Conservation (phyloP, 2,329 filamentous ascomycete genomes). For the Claviceps monticola region DNA sequence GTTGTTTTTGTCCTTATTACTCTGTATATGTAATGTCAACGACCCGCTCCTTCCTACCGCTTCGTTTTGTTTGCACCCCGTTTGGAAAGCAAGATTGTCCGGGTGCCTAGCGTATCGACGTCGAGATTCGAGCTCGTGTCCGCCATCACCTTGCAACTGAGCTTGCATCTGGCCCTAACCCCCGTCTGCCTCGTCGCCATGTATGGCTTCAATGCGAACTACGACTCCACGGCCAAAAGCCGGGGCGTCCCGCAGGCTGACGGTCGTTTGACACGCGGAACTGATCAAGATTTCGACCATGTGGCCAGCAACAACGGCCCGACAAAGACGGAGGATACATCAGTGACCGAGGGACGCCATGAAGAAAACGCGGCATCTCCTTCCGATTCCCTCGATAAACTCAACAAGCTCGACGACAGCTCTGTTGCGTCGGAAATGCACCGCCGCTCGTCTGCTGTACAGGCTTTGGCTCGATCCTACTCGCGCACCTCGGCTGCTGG, state of each 20-base stretch:
- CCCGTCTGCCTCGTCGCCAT: constrained; percentile 4
- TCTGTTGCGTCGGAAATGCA: constrained; percentile 27
- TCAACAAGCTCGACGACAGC: constrained; percentile 9
- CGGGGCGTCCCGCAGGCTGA: constrained; percentile 23
- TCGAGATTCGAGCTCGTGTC: neutral
- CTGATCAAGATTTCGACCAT: constrained; percentile 12
- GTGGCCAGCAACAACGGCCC: constrained; percentile 14
- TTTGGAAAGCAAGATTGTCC: neutral
- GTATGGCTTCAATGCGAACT: constrained; percentile 24
- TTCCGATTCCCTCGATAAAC: constrained; percentile 16
- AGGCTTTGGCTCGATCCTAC: constrained; percentile 41
- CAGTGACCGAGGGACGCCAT: constrained; percentile 22
- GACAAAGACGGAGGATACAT: constrained; percentile 22
- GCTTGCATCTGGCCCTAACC: neutral
- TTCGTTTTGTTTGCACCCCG: too few relatives aligned
- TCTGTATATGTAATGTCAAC: too few relatives aligned
- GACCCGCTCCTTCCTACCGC: too few relatives aligned
- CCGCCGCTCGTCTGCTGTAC: constrained; percentile 38
- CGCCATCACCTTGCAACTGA: neutral
- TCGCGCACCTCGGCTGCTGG: constrained; percentile 31
- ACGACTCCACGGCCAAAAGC: constrained; percentile 33
- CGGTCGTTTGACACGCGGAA: constrained; percentile 11
- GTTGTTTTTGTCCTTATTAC: too few relatives aligned
- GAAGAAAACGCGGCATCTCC: constrained; percentile 17
- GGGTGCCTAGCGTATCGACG: neutral